Conservation (phyloP, 2,329 filamentous ascomycete species). For the Hypoxylon sp. region DNA sequence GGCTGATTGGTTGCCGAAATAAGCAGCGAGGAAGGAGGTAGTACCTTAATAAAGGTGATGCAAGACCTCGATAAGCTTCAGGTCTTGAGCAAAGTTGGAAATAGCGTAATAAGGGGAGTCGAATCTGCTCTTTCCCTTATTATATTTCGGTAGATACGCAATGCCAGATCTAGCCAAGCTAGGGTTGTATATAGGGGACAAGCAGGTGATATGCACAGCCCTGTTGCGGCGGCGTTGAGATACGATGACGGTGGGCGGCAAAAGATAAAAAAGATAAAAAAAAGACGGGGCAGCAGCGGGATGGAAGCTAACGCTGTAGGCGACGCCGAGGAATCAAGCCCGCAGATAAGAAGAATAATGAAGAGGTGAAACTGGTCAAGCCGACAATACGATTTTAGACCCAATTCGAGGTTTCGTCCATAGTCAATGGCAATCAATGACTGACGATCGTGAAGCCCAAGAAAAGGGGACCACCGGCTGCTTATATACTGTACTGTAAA, state of each 20-base stretch:
- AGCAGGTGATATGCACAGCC: constrained; percentile 34
- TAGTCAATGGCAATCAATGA: constrained; percentile 35
- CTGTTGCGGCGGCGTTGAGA: constrained; percentile 33
- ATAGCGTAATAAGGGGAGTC: constrained; percentile 25
- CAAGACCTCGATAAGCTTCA: constrained; percentile 36
- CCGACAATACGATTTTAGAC: constrained; percentile 29
- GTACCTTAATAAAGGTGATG: constrained; percentile 46
- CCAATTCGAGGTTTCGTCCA: constrained; percentile 37
- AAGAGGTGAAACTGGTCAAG: constrained; percentile 14
- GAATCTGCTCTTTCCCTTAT: constrained; percentile 29
- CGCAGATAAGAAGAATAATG: constrained; percentile 38
- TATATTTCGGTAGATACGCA: constrained; percentile 33
- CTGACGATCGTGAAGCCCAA: constrained; percentile 42
- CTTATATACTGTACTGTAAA: constrained; percentile 40
- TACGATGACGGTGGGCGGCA: constrained; percentile 34
- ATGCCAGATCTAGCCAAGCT: constrained; percentile 14
- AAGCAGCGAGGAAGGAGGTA: constrained; percentile 17
- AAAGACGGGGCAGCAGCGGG: constrained; percentile 20
- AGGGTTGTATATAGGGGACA: constrained; percentile 15
- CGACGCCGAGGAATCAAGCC: constrained; percentile 33
- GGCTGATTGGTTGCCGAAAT: constrained; percentile 39
- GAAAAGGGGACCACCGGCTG: constrained; percentile 34
- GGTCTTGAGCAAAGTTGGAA: constrained; percentile 19
- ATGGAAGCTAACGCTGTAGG: constrained; percentile 33
- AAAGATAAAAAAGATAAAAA: constrained; percentile 13